phyloP scores from a whole-genome alignment of 2,329 filamentous ascomycete genomes.

The Annulohypoxylon truncatum region DNA sequence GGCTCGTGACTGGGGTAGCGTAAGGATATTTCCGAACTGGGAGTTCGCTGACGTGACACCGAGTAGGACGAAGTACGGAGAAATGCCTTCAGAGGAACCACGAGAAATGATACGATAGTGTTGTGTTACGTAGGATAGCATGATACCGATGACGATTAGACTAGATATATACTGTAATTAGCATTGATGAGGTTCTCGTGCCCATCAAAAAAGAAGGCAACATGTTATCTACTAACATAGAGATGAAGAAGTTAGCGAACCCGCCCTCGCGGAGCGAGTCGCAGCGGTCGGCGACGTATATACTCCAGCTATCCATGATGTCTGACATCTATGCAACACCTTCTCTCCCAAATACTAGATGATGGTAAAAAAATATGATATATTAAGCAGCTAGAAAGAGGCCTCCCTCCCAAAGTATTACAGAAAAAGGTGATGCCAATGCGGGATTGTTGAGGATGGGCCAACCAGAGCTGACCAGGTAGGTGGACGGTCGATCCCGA shows the following conservation, averaged over 20 bases:
- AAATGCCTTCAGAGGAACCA: slow-evolving; percentile 91
- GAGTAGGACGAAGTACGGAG: slow-evolving; percentile 94
- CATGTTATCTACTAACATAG: slow-evolving; percentile 58
- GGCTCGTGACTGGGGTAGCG: slow-evolving; percentile 82
- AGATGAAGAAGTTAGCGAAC: slow-evolving; percentile 66
- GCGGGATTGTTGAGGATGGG: slow-evolving; percentile 10
- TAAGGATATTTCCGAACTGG: slow-evolving; percentile 91
- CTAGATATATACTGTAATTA: slow-evolving; percentile 51
- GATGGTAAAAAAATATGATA: neutral
- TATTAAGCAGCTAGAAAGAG: slow-evolving; percentile 7
- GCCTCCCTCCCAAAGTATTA: slow-evolving; percentile 6
- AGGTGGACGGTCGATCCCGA: slow-evolving; percentile 22
- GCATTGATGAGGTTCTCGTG: slow-evolving; percentile 7
- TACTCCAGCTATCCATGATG: slow-evolving; percentile 48
- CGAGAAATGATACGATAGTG: slow-evolving; percentile 90
- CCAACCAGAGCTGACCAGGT: slow-evolving; percentile 16
- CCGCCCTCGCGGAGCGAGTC: slow-evolving; percentile 64
- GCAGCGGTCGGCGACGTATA: slow-evolving; percentile 56
- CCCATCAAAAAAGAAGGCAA: neutral
- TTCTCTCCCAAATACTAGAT: neutral
- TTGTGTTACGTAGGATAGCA: slow-evolving; percentile 94
- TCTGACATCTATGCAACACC: slow-evolving; percentile 10
- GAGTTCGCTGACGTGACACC: slow-evolving; percentile 90
- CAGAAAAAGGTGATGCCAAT: neutral
- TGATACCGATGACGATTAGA: slow-evolving; percentile 85